phyloP scores from a whole-genome alignment of 306 rosid species.

The Trichosanthes truncata region DNA sequence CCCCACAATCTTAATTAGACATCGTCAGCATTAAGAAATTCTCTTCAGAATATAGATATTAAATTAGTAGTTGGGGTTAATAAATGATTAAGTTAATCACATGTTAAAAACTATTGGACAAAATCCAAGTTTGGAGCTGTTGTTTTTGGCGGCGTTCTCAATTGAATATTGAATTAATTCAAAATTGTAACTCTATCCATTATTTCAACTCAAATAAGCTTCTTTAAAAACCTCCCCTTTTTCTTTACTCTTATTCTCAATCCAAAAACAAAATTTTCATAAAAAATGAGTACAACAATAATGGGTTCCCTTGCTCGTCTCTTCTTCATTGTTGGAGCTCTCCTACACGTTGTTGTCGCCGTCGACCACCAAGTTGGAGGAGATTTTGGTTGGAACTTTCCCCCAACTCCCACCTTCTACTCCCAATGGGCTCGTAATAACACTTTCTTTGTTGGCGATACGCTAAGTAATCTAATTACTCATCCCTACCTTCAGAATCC shows the following conservation, averaged over 20 bases:
- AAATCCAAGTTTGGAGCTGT: not conserved
- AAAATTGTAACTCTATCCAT: not conserved
- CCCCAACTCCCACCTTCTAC: not conserved
- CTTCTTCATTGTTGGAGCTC: not conserved
- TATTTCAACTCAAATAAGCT: not conserved
- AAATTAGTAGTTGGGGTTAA: not conserved
- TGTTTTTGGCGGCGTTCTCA: not conserved
- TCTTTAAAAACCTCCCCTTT: not conserved
- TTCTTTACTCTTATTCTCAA: not conserved
- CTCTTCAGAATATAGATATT: too few species aligned
- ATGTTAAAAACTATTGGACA: not conserved
- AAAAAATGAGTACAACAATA: too few species aligned
- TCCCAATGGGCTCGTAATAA: slow-evolving; percentile 4
- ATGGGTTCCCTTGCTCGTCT: not conserved
- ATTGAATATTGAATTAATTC: not conserved
- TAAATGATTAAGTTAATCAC: not conserved
- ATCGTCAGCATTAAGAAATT: not conserved
- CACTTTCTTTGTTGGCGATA: not conserved
- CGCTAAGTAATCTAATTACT: not conserved
- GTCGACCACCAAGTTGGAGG: not conserved
- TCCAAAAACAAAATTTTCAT: not conserved
- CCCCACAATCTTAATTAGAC: not conserved
- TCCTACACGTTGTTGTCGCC: not conserved
- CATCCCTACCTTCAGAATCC: not conserved
- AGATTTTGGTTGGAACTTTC: slow-evolving; percentile 4